Conservation (phyloP, 257 asterid genomes). For the Solanum ossicruentum region DNA sequence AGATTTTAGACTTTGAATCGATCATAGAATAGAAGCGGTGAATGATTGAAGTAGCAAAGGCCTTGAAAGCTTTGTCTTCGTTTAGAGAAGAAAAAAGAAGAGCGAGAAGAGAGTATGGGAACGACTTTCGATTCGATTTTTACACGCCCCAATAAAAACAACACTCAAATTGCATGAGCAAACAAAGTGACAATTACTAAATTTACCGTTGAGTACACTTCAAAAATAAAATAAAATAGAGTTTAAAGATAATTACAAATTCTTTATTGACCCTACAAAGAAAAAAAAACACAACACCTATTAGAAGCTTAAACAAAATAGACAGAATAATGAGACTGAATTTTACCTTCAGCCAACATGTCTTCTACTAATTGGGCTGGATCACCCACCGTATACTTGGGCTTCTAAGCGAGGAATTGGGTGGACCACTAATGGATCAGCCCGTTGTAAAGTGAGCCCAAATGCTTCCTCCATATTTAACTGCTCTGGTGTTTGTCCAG, state of each 20-base stretch:
- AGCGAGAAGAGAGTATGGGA: no score
- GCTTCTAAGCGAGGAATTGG: conserved; percentile 47
- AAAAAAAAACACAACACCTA: background rate
- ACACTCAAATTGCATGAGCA: background rate
- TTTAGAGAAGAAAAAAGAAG: no score
- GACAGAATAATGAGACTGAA: background rate
- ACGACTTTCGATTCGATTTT: no score
- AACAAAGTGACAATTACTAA: background rate
- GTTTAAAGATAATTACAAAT: background rate
- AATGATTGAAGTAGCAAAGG: no score
- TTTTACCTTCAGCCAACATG: background rate
- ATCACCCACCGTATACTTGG: conserved; percentile 11
- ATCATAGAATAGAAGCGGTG: no score
- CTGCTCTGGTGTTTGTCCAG: conserved; percentile 23
- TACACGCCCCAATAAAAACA: background rate
- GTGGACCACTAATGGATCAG: conserved; percentile 40
- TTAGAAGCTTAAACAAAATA: background rate
- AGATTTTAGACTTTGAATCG: no score
- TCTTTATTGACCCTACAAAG: background rate
- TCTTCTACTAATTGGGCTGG: background rate
- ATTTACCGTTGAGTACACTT: background rate
- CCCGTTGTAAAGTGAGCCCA: conserved; percentile 69
- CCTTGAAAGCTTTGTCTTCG: no score
- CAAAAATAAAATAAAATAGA: no score
- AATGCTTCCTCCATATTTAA: conserved; percentile 80